These are phyloP conservation scores for Cyclotella sp. DNA, from an alignment of 108 stramenopile genomes.

Conservation along the genomic window DNA sequence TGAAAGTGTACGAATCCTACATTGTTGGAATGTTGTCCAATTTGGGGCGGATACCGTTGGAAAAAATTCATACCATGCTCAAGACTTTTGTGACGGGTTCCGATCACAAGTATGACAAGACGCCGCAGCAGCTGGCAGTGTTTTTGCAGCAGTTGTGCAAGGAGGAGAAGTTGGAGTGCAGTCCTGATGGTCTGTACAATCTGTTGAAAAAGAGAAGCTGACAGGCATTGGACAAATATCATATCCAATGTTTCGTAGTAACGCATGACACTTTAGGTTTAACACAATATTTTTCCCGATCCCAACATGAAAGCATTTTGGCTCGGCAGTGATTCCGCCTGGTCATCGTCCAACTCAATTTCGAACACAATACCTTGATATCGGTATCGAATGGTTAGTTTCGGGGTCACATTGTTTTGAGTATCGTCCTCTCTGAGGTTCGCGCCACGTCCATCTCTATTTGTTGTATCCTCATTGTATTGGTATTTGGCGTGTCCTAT, in stretches of 20 bases:
- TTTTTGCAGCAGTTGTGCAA: constrained; percentile 83
- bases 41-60: constrained; percentile 78
- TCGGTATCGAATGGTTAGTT: constrained; percentile 37
- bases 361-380: constrained; percentile 46
- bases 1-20: constrained; percentile 83
- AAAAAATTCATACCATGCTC: constrained; percentile 88
- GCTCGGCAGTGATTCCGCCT: constrained; percentile 36
- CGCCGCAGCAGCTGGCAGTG: constrained; percentile 72
- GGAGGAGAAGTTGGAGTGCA: constrained; percentile 85
- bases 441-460: not conserved
- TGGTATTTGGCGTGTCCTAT: not conserved
- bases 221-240: not conserved
- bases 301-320: constrained; percentile 34
- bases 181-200: constrained; percentile 88
- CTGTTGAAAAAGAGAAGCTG: constrained; percentile 66
- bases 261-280: not conserved
- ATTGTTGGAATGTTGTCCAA: constrained; percentile 91
- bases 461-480: not conserved
- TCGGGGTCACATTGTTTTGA: not conserved
- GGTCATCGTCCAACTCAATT: constrained; percentile 44
- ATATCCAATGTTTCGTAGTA: constrained; percentile 14
- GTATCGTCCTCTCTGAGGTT: not conserved
- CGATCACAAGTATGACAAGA: constrained; percentile 87
- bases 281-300: constrained; percentile 5
- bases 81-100: constrained; percentile 90